Base-by-base conservation (phyloP, 306 rosid species). In the Citrullus colocynthis region DNA sequence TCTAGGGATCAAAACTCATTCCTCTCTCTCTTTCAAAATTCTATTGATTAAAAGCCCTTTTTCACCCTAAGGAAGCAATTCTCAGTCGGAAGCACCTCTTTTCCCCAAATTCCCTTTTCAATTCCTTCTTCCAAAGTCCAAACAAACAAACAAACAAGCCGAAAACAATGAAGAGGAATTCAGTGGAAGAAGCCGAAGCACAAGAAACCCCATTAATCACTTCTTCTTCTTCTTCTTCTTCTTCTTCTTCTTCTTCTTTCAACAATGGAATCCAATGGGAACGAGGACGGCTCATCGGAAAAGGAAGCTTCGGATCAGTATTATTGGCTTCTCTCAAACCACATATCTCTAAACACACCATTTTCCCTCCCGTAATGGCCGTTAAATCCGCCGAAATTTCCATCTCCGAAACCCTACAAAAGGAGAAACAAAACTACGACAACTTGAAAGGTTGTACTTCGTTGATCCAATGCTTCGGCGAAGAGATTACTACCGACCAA, bases 241-340 rank as follows among this genome's bases (percentile, higher is more conserved):
- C 28, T 24, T 24, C 36, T 32, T 32, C 36, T 42, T 42, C 7
- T 12, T 20, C 44, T 36, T 64, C 48, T 17, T 66, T 28, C 1
- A 78, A 52, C 66, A 52, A 78, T n/a, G 82, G 82, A 41, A 28
- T 12, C 4, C 52, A 44, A 11, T 82, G 85, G 82, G 0, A 18
- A 28, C 63, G 82, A 73, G 76, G 82, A 0, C 11, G 11, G 37
- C 18, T 78, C 69, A 74, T 84, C 14, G 84, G 86, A 5, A 65
- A 78, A 80, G 86, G 86, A 74, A 66, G 78, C 17, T 84, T 74
- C 17, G 86, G 77, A 6, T 84, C 80, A 4, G 86, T 84, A 12
- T 84, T 78, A 71, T 64, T 84, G 17, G 86, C 86, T 11, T 72
- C 80, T 74, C 49, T 56, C 21, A 80, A 74, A 54, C 79, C 54